phyloP scores from a whole-genome alignment of 495 filamentous ascomycete species.

The Cairneyella variabilis region DNA sequence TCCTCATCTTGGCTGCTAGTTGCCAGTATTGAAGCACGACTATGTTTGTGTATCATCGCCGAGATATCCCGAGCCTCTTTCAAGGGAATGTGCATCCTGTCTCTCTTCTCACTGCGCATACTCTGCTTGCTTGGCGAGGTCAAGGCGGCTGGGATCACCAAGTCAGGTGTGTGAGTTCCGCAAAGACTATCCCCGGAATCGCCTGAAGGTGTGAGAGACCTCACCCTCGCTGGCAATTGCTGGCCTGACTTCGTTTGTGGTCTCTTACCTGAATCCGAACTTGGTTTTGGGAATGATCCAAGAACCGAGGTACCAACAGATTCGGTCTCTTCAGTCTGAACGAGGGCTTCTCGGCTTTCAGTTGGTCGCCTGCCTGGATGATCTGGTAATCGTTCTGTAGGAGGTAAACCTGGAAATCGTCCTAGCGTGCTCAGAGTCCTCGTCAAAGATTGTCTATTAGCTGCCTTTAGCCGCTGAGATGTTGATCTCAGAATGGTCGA shows the following conservation, averaged over 20 bases:
- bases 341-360: constrained; percentile 1
- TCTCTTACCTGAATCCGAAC: background rate
- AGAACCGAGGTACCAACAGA: constrained; percentile 1
- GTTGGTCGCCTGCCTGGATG: background rate
- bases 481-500: constrained; percentile 22
- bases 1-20: background rate
- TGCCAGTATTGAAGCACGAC: background rate
- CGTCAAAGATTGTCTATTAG: constrained; percentile 12
- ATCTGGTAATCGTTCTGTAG: background rate
- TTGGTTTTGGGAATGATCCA: background rate
- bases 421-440: constrained; percentile 7
- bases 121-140: constrained; percentile 16
- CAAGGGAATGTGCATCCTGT: background rate
- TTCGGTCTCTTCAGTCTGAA: background rate
- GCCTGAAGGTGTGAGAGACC: background rate
- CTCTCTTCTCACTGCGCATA: background rate
- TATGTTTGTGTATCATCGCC: constrained; percentile 9
- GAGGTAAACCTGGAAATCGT: constrained; percentile 5
- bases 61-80: background rate
- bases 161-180: background rate
- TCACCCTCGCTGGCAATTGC: background rate
- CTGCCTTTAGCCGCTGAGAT: constrained; percentile 16
- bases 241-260: background rate
- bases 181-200: constrained; percentile 18
- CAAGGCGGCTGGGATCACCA: constrained; percentile 5